Conservation (phyloP, 192 early-diverging fungal genomes). For the Mortierella alpina region DNA sequence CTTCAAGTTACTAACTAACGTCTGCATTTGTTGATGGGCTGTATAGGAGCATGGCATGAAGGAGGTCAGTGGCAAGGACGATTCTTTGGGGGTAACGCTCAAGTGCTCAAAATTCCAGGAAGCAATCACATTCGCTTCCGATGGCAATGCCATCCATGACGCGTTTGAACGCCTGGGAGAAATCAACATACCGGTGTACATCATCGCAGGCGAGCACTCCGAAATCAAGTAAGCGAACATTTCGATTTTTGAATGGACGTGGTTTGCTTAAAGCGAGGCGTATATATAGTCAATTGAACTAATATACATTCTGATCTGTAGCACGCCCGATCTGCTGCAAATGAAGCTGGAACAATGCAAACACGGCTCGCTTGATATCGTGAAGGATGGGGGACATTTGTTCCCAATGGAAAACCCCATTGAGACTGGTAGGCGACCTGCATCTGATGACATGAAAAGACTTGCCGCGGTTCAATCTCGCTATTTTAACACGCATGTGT, state of each 20-base stretch:
- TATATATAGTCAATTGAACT: too few relatives aligned
- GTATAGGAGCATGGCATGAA: constrained; percentile 58
- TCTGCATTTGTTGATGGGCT: too few relatives aligned
- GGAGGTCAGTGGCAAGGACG: constrained; percentile 52
- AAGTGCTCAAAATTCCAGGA: constrained; percentile 60
- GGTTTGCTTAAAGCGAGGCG: too few relatives aligned
- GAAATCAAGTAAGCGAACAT: constrained; percentile 50
- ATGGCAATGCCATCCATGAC: constrained; percentile 18
- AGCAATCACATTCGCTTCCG: constrained; percentile 47
- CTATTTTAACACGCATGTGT: too few relatives aligned
- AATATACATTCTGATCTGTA: background rate
- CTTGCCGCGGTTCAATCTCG: too few relatives aligned
- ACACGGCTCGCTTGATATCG: constrained; percentile 20
- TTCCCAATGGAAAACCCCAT: constrained; percentile 55
- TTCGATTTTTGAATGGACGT: background rate
- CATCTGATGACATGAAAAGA: too few relatives aligned
- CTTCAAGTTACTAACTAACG: too few relatives aligned
- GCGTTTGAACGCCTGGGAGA: constrained; percentile 41
- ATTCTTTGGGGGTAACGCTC: constrained; percentile 32
- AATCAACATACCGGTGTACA: constrained; percentile 53
- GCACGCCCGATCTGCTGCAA: constrained; percentile 23
- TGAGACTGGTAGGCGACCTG: constrained; percentile 34
- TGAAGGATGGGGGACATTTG: constrained; percentile 55
- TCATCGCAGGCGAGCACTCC: constrained; percentile 51
- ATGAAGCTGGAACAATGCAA: constrained; percentile 20